Conservation (phyloP, 106 monocot species). For the Dendrobium officinale region DNA sequence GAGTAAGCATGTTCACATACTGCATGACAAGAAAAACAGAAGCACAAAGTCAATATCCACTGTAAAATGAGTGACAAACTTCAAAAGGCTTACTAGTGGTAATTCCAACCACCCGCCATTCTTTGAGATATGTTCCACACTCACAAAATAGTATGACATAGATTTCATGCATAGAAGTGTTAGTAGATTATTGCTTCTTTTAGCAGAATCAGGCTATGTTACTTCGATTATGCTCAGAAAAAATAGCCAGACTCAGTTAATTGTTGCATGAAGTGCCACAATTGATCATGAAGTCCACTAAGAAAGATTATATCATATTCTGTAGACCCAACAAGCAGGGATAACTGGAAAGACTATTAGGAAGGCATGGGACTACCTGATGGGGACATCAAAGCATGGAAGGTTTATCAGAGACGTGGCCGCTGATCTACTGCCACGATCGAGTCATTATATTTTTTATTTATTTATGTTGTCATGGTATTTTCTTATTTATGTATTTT, state of each 20-base stretch:
- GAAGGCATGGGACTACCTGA: not conserved
- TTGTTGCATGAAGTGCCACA: not conserved
- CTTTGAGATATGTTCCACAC: not conserved
- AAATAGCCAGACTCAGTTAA: not conserved
- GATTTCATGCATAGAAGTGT: not conserved
- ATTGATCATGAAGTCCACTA: not conserved
- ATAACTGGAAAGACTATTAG: not conserved
- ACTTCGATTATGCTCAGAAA: not conserved
- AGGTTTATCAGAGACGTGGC: too few species aligned
- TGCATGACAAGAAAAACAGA: slow-evolving; percentile 18
- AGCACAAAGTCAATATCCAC: not conserved
- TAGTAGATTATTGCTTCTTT: not conserved
- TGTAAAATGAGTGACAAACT: not conserved
- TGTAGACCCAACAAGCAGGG: not conserved
- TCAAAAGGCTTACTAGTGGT: not conserved
- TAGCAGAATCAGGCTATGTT: not conserved
- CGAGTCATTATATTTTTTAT: too few species aligned
- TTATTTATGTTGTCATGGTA: too few species aligned
- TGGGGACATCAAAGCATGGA: too few species aligned
- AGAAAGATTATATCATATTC: not conserved
- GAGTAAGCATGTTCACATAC: slow-evolving; percentile 95
- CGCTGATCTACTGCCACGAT: too few species aligned
- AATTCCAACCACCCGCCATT: not conserved
- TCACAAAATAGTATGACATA: not conserved
- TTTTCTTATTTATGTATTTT: too few species aligned